These are phyloP conservation scores for Pseudogymnoascus sp. DNA, from an alignment of 2,329 filamentous ascomycete species.

Conservation along the genomic window DNA sequence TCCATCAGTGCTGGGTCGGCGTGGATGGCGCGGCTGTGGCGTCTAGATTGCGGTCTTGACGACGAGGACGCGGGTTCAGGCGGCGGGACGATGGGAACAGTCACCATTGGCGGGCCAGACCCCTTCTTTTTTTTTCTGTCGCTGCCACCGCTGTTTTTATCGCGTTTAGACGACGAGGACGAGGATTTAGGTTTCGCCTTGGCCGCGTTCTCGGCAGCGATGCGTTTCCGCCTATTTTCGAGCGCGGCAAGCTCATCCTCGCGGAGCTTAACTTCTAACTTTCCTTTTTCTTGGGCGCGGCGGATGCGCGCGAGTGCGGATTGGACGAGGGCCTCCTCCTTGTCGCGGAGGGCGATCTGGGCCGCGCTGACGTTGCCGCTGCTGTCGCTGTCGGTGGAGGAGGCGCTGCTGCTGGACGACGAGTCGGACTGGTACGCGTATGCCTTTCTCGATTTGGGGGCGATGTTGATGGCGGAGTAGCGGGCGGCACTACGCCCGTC, in stretches of 20 bases:
- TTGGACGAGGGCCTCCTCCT: conserved; percentile 68
- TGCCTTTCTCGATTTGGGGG: conserved; percentile 22
- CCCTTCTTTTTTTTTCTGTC: conserved; percentile 23
- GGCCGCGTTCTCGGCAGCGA: conserved; percentile 35
- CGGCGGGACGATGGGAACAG: conserved; percentile 22
- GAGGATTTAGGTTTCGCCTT: conserved; percentile 11
- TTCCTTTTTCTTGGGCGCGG: conserved; percentile 66
- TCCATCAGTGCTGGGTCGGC: conserved; percentile 37
- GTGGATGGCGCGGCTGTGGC: conserved; percentile 22
- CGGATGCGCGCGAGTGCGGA: conserved; percentile 73
- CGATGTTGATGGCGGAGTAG: conserved; percentile 52
- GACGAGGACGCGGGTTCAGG: conserved; percentile 27
- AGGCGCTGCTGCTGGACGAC: background rate
- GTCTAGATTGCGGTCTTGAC: conserved; percentile 24
- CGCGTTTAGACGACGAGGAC: background rate
- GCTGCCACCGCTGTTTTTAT: conserved; percentile 10
- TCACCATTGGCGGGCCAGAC: conserved; percentile 15
- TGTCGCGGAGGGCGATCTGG: conserved; percentile 49
- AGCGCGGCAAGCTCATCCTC: conserved; percentile 73
- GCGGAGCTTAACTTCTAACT: conserved; percentile 69
- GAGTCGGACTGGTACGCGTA: background rate
- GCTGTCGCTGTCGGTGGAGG: conserved; percentile 32
- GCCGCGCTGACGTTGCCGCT: conserved; percentile 40
- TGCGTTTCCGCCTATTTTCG: conserved; percentile 56
- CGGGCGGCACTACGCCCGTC: conserved; percentile 49